Base-by-base conservation (phyloP, 257 asterid genomes). In the Perilla frutescens region DNA sequence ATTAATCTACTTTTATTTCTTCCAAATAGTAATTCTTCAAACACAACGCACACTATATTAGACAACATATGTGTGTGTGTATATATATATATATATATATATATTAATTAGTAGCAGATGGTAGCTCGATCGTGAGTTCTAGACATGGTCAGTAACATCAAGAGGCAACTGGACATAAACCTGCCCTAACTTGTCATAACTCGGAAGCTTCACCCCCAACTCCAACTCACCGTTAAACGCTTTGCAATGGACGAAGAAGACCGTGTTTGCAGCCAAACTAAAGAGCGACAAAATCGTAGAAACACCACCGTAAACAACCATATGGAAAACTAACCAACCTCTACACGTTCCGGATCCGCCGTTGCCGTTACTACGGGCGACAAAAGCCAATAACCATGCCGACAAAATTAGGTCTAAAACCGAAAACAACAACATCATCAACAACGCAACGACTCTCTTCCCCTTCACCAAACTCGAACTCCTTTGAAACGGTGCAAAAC, bases 191-290 rank as follows among this genome's bases (percentile, higher is more conserved):
- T 90, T 94, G 70, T 88, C 89, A 0, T 86, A 86, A 37, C 77
- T 81, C 76, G 81, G 81, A 6, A 47, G 51, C 51, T 9, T 3
- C 51, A 13, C 12, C n/a, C 1, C 3, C 3, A 80, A 50, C 5
- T 80, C 86, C 74, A 75, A 32, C 75, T 88, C 97, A 2, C 92
- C 92, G 1, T 76, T 86, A 68, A 83, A 43, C 10, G 78, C 93
- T 78, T 83, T 87, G 83, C 96, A 89, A 60, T 87, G 82, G 80
- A 85, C 75, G 40, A 85, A 86, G 68, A 91, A 60, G 14, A 88
- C 85, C 1, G 85, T 80, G 6, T 53, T 66, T 0, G 88, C 81
- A 5, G 82, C 87, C 47, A 81, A 31, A 12, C 10, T 45, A 53
- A 83, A 84, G 55, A 85, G 86, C 86, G 86, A 65, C 13, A 85